A percentile compares a stretch with the other conserved stretches of the same genome.
These are phyloP conservation scores for Peronosclerospora sorghi DNA, from an alignment of 352 stramenopile genomes.

Conservation along the genomic window DNA sequence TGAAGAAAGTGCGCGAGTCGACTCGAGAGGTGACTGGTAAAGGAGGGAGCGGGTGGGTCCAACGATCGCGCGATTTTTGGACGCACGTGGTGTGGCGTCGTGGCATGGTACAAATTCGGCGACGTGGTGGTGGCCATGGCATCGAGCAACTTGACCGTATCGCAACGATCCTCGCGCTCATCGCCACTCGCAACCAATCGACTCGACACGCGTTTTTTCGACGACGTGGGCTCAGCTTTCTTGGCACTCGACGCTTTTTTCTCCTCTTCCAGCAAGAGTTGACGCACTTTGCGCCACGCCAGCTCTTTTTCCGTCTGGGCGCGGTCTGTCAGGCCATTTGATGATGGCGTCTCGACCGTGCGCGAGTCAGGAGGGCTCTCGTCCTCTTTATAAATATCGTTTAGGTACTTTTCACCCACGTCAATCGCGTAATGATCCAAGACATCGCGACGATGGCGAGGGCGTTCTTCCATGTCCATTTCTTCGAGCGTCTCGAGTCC, in stretches of 20 bases:
- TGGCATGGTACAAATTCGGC: too few relatives aligned
- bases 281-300: slow-evolving; percentile 24
- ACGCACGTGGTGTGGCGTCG: slow-evolving; percentile 3
- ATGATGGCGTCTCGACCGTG: too few relatives aligned
- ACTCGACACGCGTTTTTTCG: too few relatives aligned
- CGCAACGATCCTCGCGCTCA: slow-evolving; percentile 15
- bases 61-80: too few relatives aligned
- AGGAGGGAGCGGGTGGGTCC: too few relatives aligned
- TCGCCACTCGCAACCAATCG: slow-evolving; percentile 13
- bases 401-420: slow-evolving; percentile 42
- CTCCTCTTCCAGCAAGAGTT: slow-evolving; percentile 23
- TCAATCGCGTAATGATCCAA: slow-evolving; percentile 48
- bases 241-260: slow-evolving; percentile 11
- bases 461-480: too few relatives aligned
- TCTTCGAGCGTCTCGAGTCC: too few relatives aligned
- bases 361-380: too few relatives aligned
- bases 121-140: too few relatives aligned
- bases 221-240: not conserved
- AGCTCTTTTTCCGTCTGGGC: slow-evolving; percentile 22
- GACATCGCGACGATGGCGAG: slow-evolving; percentile 3
- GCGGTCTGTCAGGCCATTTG: slow-evolving; percentile 13
- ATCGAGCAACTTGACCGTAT: slow-evolving; percentile 21
- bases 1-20: too few relatives aligned
- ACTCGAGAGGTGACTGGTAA: too few relatives aligned
- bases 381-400: slow-evolving; percentile 52